phyloP scores from a whole-genome alignment of 2,329 filamentous ascomycete species.

The Teratosphaeria pseudoeucalypti region DNA sequence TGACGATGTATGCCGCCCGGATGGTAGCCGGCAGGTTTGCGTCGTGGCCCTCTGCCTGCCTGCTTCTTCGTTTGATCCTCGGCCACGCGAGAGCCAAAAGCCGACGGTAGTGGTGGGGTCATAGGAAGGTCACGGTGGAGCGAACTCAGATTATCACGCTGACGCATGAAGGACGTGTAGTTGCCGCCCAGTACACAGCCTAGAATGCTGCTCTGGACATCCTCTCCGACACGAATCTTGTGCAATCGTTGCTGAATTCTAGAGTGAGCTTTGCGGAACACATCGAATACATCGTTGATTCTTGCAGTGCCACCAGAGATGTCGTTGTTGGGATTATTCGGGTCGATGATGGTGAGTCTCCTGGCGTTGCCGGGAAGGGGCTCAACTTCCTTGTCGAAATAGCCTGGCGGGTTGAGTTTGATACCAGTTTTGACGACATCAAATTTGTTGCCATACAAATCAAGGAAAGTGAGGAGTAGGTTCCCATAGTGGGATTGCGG shows the following conservation, averaged over 20 bases:
- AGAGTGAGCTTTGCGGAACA: conserved; percentile 57
- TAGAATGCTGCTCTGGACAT: conserved; percentile 49
- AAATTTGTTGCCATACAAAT: conserved; percentile 79
- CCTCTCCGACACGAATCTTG: conserved; percentile 31
- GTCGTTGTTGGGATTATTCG: conserved; percentile 75
- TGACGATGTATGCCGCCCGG: background rate
- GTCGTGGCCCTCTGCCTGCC: background rate
- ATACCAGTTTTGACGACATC: conserved; percentile 62
- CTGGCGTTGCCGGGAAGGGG: conserved; percentile 44
- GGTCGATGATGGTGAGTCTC: conserved; percentile 81
- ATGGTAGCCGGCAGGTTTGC: background rate
- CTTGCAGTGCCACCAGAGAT: conserved; percentile 78
- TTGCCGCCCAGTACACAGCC: conserved; percentile 64
- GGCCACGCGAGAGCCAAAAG: background rate
- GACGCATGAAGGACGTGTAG: conserved; percentile 61
- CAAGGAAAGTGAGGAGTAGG: conserved; percentile 75
- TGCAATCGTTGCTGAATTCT: conserved; percentile 33
- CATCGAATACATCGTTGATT: conserved; percentile 54
- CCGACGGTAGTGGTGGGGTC: conserved; percentile 1
- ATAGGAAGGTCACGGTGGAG: conserved; percentile 3
- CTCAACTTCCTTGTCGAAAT: conserved; percentile 54
- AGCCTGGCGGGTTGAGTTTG: conserved; percentile 61
- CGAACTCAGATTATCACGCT: conserved; percentile 51
- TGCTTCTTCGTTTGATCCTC: background rate
- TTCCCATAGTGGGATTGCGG: conserved; percentile 63